Evolutionary conservation across 2,329 filamentous ascomycete genomes (phyloP), one percentile per base, ranked within the genome.

Genomic region (Colletotrichum melonis): DNA sequence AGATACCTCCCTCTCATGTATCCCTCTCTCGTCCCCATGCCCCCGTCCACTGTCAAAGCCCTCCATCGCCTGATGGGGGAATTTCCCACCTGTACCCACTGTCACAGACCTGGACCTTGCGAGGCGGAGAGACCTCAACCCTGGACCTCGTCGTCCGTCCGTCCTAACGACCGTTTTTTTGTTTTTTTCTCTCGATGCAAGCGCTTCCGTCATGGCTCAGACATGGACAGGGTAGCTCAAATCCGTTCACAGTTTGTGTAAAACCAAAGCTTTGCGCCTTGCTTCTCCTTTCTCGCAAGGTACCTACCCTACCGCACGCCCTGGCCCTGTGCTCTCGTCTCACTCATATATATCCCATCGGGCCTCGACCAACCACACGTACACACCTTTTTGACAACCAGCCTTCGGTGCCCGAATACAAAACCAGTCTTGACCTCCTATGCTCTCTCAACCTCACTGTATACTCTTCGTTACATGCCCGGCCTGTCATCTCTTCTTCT

Each of bases 161-260:
- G 67, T 60, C 74, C 72, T 71, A 65, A 68, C 69, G 69, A 75
- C 74, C 64, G 72, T 74, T 74, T 74, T 73, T 71, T 72, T 60
- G 28, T 67, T 46, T 63, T 66, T 63, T 54, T 22, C 22, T 42
- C 26, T 65, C 63, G 72, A 72, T 63, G 68, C 74, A 73, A 74
- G 74, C 72, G 67, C 74, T 75, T 74, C 74, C 72, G 74, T 75
- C 72, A 75, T 75, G 72, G 74, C 74, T 74, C 74, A 74, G 74
- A 75, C 74, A 74, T 69, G 65, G 72, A 60, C 74, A 74, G 68
- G 74, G 74, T 74, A 72, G 72, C 68, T 74, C 63, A 58, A 67
- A 58, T 72, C 63, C 67, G 58, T 74, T 67, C 69, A 72, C 63
- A 57, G 60, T 72, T 42, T 72, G 72, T 63, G 72, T 68, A 74